Percentiles rank a stretch among this genome's conserved stretches.
Evolutionary conservation across 2,329 filamentous ascomycete genomes (phyloP).

Genomic region (Cercospora berteroae): DNA sequence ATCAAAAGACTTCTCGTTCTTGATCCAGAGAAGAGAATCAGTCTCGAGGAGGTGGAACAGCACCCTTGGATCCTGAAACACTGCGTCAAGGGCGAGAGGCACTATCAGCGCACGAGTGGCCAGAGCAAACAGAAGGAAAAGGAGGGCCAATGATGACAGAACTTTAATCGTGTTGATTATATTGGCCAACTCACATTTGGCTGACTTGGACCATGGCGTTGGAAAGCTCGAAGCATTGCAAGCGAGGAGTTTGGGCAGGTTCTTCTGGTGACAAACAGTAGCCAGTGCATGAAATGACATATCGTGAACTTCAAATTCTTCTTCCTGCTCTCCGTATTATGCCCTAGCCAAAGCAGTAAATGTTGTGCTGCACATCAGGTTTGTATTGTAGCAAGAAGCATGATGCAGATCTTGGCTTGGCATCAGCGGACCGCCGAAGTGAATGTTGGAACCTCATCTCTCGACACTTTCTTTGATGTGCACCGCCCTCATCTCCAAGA

Average conservation of each 20-base stretch:
- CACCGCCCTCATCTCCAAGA: not conserved
- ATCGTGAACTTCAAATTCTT: not conserved
- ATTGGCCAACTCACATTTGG: constrained; percentile 4
- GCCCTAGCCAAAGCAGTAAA: not conserved
- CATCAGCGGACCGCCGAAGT: not conserved
- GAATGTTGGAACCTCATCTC: not conserved
- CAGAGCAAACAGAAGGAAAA: constrained; percentile 31
- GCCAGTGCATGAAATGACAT: constrained; percentile 3
- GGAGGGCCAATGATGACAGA: constrained; percentile 7
- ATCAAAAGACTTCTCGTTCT: constrained; percentile 89
- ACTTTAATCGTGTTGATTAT: not conserved
- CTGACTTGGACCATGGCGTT: constrained; percentile 6
- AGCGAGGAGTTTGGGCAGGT: constrained; percentile 1
- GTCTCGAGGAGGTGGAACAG: constrained; percentile 80
- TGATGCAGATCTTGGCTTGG: not conserved
- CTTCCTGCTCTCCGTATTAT: not conserved
- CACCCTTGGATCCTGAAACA: constrained; percentile 98
- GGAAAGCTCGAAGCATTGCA: not conserved
- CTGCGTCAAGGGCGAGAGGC: constrained; percentile 61
- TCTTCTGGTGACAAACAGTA: not conserved
- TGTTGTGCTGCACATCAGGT: not conserved
- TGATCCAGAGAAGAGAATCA: constrained; percentile 88
- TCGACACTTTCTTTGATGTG: not conserved
- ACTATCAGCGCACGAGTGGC: constrained; percentile 44
- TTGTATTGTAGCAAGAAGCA: not conserved